Percentiles rank a stretch among this genome's conserved stretches.
These are phyloP conservation scores for Tuber brumale DNA, from an alignment of 495 filamentous ascomycete species.

Conservation along the genomic window DNA sequence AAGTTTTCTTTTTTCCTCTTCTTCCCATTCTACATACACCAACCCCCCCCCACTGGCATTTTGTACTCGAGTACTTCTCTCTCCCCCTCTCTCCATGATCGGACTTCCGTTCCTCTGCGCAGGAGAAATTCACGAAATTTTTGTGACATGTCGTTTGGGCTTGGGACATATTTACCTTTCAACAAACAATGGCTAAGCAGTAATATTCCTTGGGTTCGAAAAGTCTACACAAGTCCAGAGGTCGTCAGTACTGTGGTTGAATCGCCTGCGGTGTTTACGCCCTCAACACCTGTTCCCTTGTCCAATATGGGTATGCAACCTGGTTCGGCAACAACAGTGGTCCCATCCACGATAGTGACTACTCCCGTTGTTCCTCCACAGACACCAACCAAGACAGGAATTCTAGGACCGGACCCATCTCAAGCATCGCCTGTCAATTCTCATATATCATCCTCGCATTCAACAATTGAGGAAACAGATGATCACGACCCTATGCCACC, in stretches of 20 bases:
- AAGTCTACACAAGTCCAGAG: slow-evolving; percentile 35
- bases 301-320: slow-evolving; percentile 11
- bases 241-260: slow-evolving; percentile 16
- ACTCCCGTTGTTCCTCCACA: slow-evolving; percentile 12
- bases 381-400: slow-evolving; percentile 13
- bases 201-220: slow-evolving; percentile 14
- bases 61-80: too few species aligned
- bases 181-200: slow-evolving; percentile 2
- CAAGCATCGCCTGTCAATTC: slow-evolving; percentile 27
- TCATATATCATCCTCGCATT: slow-evolving; percentile 42
- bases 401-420: slow-evolving; percentile 7
- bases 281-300: slow-evolving; percentile 11
- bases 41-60: not conserved
- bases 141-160: not conserved
- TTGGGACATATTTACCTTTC: not conserved
- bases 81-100: not conserved
- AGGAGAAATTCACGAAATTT: not conserved
- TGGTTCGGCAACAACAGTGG: slow-evolving; percentile 11
- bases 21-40: slow-evolving; percentile 6
- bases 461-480: slow-evolving; percentile 43
- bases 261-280: slow-evolving; percentile 24
- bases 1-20: slow-evolving; percentile 12
- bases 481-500: slow-evolving; percentile 31
- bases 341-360: slow-evolving; percentile 14
- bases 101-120: not conserved